These are phyloP conservation scores for Chlorella vulgaris DNA, from an alignment of 139 green algal species.

Conservation along the genomic window DNA sequence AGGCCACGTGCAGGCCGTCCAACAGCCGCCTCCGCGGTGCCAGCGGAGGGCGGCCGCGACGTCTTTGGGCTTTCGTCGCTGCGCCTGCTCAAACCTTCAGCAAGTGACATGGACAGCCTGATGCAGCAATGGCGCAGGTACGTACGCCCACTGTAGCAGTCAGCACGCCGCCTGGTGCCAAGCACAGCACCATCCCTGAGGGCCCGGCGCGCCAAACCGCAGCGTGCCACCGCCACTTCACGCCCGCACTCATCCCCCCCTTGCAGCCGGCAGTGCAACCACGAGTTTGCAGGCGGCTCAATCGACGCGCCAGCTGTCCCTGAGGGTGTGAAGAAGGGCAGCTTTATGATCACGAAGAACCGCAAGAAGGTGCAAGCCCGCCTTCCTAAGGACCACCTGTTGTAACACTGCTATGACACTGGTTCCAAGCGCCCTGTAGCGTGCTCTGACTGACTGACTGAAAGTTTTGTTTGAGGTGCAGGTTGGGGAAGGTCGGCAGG, in stretches of 20 bases:
- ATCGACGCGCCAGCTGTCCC: constrained; percentile 1
- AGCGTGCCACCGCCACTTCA: too few relatives aligned
- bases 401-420: too few relatives aligned
- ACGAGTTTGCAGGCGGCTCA: constrained; percentile 7
- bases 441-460: too few relatives aligned
- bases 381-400: too few relatives aligned
- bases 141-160: not conserved
- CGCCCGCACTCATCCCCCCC: too few relatives aligned
- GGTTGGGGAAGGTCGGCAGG: constrained; percentile 12
- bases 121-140: not conserved
- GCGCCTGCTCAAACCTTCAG: not conserved
- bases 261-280: constrained; percentile 34
- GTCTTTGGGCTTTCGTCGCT: not conserved
- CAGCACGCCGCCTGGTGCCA: too few relatives aligned
- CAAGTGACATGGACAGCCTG: not conserved
- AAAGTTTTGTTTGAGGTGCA: too few relatives aligned
- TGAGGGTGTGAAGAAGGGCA: not conserved
- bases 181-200: too few relatives aligned
- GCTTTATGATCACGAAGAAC: constrained; percentile 31
- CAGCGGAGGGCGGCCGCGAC: not conserved
- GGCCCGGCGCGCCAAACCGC: too few relatives aligned
- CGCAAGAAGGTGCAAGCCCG: constrained; percentile 4
- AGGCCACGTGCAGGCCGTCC: too few relatives aligned
- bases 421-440: too few relatives aligned
- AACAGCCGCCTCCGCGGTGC: not conserved